Evolutionary conservation across 176 grass and related monocot genomes (phyloP), one percentile per base, ranked within the genome.

Genomic region (Miscanthus lutarioriparius): DNA sequence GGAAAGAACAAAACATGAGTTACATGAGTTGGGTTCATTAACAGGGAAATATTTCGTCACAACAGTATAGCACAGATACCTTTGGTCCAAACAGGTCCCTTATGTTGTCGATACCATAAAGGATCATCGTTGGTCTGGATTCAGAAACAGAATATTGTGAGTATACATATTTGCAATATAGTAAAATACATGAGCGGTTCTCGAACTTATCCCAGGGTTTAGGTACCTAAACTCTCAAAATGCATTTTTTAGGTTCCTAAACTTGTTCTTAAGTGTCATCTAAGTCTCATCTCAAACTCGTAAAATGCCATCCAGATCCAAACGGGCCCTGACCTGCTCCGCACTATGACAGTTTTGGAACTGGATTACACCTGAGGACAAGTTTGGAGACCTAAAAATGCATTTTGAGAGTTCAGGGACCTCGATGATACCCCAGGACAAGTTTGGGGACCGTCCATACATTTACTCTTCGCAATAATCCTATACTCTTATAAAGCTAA

Each of bases 71-170:
- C 43, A 64, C 2, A 58, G 35, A 23, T 93, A 99, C 96, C 96
- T 96, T 96, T 12, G 96, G 91, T 16, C 96, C 96, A 84, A 99
- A 99, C 86, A 99, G 93, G 65, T 94, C 90, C 44, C 91, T 69
- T 15, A 99, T 99, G 68, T 96, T 96, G 80, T 95, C 89, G 53
- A 96, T 88, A 11, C 90, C 90, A 68, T 94, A 91, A 27, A 96
- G 83, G 70, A 99, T 99, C 93, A 99, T 99, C 28, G 96, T 96
- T 30, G 96, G 96, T 77, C 93, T 99, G 71, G 75, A 65, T 81
- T 40, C 27, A 67, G 58, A 48, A 74, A 43, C 10, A 80, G 20
- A 67, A 30, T 16, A 16, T 12, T 8, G 5, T 83, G 39, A 90
- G 15, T 33, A 32, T 35, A 4, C 13, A 32, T 0, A 27, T 68